These are phyloP conservation scores for Ambrosiella cleistominuta DNA, from an alignment of 2,329 filamentous ascomycete genomes.

Conservation along the genomic window DNA sequence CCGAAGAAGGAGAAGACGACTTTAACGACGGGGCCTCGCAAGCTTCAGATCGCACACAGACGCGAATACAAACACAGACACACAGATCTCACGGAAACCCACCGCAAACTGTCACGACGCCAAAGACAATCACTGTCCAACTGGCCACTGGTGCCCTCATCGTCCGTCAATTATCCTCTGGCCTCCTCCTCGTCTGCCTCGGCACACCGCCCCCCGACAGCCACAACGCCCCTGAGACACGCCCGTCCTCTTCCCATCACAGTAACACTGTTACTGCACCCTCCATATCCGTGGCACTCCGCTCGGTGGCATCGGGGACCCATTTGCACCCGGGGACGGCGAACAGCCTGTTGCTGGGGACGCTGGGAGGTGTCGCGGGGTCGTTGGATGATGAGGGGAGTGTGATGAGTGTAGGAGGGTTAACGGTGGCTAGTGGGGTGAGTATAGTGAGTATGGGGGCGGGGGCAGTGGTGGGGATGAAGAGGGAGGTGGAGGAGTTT, in stretches of 20 bases:
- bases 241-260: background rate
- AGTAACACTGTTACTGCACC: too few relatives aligned
- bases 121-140: slow-evolving; percentile 36
- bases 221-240: background rate
- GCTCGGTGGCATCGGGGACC: background rate
- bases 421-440: slow-evolving; percentile 26
- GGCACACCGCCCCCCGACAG: slow-evolving; percentile 23
- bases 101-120: background rate
- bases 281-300: too few relatives aligned
- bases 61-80: background rate
- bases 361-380: slow-evolving; percentile 14
- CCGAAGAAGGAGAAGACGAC: too few relatives aligned
- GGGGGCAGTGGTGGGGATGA: slow-evolving; percentile 32
- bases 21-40: too few relatives aligned
- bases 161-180: slow-evolving; percentile 38
- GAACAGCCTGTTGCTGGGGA: slow-evolving; percentile 19
- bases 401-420: slow-evolving; percentile 27
- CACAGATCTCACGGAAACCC: background rate
- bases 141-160: slow-evolving; percentile 41
- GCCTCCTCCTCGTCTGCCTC: slow-evolving; percentile 44
- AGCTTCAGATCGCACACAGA: too few relatives aligned
- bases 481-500: slow-evolving; percentile 40
- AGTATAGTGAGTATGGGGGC: slow-evolving; percentile 22
- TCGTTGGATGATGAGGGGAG: slow-evolving; percentile 30
- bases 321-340: slow-evolving; percentile 9